Evolutionary conservation across 1,139 yeast genomes (phyloP).

Genomic region (Blastobotrys elegans): DNA sequence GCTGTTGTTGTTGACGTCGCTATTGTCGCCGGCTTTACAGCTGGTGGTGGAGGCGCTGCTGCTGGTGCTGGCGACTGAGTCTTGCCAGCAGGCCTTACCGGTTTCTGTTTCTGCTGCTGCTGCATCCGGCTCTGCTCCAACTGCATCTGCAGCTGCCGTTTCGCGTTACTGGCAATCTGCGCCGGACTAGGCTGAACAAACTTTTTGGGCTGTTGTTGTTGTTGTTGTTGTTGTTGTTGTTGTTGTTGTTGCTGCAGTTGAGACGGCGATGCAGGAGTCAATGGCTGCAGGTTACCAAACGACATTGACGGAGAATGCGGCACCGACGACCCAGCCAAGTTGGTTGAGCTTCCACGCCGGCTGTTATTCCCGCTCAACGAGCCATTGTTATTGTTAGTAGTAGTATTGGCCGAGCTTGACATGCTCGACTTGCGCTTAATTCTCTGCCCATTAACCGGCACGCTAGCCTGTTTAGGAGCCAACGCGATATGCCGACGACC

Average conservation of each 20-base stretch:
- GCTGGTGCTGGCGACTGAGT: background rate
- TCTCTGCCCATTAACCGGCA: background rate
- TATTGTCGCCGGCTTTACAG: background rate
- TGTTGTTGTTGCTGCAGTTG: background rate
- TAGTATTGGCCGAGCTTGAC: too few relatives aligned
- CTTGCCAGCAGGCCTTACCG: background rate
- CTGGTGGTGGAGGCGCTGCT: background rate
- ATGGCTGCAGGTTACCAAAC: background rate
- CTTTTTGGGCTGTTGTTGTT: background rate
- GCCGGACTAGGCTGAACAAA: slow-evolving; percentile 10
- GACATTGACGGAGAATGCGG: background rate
- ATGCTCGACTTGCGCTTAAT: background rate
- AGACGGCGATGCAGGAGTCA: background rate
- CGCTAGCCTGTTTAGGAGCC: slow-evolving; percentile 18
- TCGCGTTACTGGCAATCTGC: slow-evolving; percentile 9
- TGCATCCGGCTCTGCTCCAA: slow-evolving; percentile 1
- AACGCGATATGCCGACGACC: slow-evolving; percentile 23
- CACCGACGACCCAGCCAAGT: background rate
- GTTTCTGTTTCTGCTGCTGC: background rate
- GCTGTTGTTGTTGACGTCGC: background rate
- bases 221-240: background rate
- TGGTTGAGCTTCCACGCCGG: background rate
- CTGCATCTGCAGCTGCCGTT: slow-evolving; percentile 8
- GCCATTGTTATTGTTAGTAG: background rate
- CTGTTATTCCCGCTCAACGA: slow-evolving; percentile 8